Conservation (phyloP, 2,329 filamentous ascomycete species). For the Ilyonectria sp. region DNA sequence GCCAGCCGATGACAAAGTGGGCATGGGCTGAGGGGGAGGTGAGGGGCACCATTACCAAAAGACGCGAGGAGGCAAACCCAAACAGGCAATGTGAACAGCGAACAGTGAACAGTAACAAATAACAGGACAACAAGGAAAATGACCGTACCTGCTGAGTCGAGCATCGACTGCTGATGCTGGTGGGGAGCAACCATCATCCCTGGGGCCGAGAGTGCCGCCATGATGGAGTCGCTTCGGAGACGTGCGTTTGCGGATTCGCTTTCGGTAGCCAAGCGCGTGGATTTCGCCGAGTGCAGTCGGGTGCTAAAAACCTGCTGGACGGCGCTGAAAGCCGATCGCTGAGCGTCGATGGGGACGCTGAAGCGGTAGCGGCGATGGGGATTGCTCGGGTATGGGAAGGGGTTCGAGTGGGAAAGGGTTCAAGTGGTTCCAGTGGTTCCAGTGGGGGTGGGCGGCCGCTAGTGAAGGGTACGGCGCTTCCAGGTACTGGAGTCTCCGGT, state of each 20-base stretch:
- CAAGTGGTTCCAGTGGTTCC: slow-evolving; percentile 23
- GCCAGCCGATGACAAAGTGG: slow-evolving; percentile 6
- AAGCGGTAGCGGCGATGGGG: slow-evolving; percentile 8
- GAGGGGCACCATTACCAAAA: slow-evolving; percentile 6
- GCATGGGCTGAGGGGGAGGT: background rate
- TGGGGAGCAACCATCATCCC: slow-evolving; percentile 42
- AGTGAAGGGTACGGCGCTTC: slow-evolving; percentile 41
- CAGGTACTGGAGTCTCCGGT: slow-evolving; percentile 42
- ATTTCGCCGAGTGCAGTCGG: slow-evolving; percentile 24
- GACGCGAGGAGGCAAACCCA: slow-evolving; percentile 12
- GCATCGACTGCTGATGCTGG: slow-evolving; percentile 42
- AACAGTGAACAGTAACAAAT: background rate
- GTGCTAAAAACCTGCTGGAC: slow-evolving; percentile 21
- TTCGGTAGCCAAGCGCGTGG: slow-evolving; percentile 28
- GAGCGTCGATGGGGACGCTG: slow-evolving; percentile 8
- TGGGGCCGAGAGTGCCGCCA: slow-evolving; percentile 47
- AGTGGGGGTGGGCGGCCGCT: slow-evolving; percentile 31
- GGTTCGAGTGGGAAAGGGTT: slow-evolving; percentile 6
- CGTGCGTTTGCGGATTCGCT: slow-evolving; percentile 33
- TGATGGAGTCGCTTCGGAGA: slow-evolving; percentile 27
- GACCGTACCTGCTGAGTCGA: slow-evolving; percentile 46
- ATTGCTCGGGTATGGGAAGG: slow-evolving; percentile 19
- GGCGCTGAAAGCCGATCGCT: slow-evolving; percentile 12
- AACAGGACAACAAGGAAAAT: slow-evolving; percentile 35
- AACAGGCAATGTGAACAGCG: slow-evolving; percentile 9